Base-by-base conservation (phyloP, 2,329 filamentous ascomycete genomes). In the Aspergillus sp. region DNA sequence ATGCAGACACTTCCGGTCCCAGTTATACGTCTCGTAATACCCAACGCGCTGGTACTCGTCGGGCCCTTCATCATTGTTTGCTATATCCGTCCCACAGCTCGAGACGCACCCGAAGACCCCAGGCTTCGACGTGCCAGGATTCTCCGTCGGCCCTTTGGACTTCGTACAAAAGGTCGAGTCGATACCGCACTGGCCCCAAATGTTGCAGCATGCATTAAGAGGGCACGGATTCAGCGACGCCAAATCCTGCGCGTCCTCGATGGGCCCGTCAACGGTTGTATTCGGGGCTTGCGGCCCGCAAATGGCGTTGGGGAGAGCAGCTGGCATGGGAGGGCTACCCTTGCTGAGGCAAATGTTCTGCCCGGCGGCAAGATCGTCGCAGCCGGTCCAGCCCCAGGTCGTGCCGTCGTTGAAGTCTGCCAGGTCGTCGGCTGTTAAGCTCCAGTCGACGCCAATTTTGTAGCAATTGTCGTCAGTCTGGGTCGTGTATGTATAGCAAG, bases 271-370 rank as follows among this genome's bases (percentile, higher is more conserved):
- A 3, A 66, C 15, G 5, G 67, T 17, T 0, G 78, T 79, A 0
- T 76, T 76, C 2, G 73, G 72, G 2, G 74, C 69, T 41, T 75
- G 69, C 0, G 81, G 81, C 0, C 81, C 81, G 61, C 81, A 81
- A 0, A 75, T 60, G 0, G 75, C 74, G 44, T 77, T 76, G 2
- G 65, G 19, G 2, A 77, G 61, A 0, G 65, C 55, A 0, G 73
- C 67, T 4, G 79, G 79, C 62, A 80, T 70, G 0, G 77, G 77
- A 0, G 77, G 70, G 1, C 48, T 62, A 0, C 78, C 78, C 0
- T 60, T 56, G 58, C 75, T 78, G 1, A 81, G 58, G 59, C 79
- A 81, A 8, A 81, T 76, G 6, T 62, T 63, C 1, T 56, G 54
- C 1, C 68, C 69, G 6, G 62, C 49, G n/a, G 61, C 61, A 8